Percentiles rank a stretch among this genome's conserved stretches.
These are phyloP conservation scores for Phascolomyces articulosus DNA, from an alignment of 371 early-diverging fungal species.

Conservation along the genomic window DNA sequence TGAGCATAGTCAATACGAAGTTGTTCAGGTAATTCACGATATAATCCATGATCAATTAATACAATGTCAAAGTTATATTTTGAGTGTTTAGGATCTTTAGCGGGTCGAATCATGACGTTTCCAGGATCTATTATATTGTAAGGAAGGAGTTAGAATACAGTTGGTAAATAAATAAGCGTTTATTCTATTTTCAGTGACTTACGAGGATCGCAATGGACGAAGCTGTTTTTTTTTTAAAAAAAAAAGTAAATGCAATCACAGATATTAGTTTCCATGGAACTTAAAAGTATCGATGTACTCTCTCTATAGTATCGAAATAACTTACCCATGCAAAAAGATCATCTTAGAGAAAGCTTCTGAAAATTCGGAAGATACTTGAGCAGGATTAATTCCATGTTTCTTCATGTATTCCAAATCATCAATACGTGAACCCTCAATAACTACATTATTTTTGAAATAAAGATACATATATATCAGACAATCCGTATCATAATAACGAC, in stretches of 20 bases:
- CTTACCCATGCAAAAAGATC: conserved; percentile 86
- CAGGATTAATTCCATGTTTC: conserved; percentile 70
- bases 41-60: conserved; percentile 93
- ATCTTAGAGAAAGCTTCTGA: conserved; percentile 84
- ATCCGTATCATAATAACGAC: too few species aligned
- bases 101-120: conserved; percentile 74
- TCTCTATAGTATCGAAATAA: background rate
- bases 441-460: too few species aligned
- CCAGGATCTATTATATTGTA: conserved; percentile 56
- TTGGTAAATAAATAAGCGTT: background rate
- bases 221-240: too few species aligned
- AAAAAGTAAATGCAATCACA: too few species aligned
- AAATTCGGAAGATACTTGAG: conserved; percentile 75
- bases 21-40: conserved; percentile 74
- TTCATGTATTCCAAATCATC: conserved; percentile 78
- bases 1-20: conserved; percentile 87
- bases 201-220: conserved; percentile 85
- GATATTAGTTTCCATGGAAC: too few species aligned
- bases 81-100: conserved; percentile 42
- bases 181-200: background rate
- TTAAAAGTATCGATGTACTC: too few species aligned
- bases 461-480: too few species aligned
- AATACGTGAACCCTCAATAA: conserved; percentile 74
- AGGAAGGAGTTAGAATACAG: background rate
- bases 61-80: conserved; percentile 86